These are phyloP conservation scores for Neopestalotiopsis clavispora DNA, from an alignment of 2,329 filamentous ascomycete species.

Conservation along the genomic window DNA sequence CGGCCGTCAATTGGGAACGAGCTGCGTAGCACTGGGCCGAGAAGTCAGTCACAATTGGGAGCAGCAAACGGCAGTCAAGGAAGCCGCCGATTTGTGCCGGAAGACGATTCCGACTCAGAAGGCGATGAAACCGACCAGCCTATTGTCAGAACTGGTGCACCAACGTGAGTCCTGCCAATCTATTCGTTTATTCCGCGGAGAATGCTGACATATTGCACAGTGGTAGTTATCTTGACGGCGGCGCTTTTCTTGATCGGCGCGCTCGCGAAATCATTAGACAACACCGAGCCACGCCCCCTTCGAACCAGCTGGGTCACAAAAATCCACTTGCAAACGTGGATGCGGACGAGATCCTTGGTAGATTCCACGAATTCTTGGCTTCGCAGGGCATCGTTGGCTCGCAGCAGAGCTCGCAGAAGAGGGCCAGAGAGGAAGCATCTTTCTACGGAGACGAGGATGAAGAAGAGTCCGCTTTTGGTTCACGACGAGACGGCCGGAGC, in stretches of 20 bases:
- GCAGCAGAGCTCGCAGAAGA: background rate
- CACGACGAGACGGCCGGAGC: background rate
- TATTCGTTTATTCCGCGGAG: background rate
- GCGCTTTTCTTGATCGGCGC: conserved; percentile 25
- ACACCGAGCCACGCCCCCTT: conserved; percentile 10
- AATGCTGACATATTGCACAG: conserved; percentile 28
- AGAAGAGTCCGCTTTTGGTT: background rate
- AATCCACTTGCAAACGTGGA: conserved; percentile 2
- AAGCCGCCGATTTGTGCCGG: background rate
- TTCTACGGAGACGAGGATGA: background rate
- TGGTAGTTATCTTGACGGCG: conserved; percentile 29
- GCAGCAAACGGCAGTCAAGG: background rate
- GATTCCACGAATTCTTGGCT: background rate
- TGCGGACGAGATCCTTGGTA: background rate
- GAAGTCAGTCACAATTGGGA: background rate
- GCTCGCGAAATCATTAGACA: conserved; percentile 25
- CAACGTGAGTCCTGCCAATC: conserved; percentile 23
- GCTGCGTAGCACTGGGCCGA: background rate
- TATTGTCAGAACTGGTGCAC: conserved; percentile 26
- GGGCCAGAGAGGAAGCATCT: background rate
- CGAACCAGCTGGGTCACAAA: conserved; percentile 22
- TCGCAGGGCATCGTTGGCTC: background rate
- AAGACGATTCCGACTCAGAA: conserved; percentile 25
- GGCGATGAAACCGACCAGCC: conserved; percentile 23
- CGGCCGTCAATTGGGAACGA: background rate